Evolutionary conservation across 148 eudicot species (phyloP).

Genomic region (Amaranthus hypochondriacus): DNA sequence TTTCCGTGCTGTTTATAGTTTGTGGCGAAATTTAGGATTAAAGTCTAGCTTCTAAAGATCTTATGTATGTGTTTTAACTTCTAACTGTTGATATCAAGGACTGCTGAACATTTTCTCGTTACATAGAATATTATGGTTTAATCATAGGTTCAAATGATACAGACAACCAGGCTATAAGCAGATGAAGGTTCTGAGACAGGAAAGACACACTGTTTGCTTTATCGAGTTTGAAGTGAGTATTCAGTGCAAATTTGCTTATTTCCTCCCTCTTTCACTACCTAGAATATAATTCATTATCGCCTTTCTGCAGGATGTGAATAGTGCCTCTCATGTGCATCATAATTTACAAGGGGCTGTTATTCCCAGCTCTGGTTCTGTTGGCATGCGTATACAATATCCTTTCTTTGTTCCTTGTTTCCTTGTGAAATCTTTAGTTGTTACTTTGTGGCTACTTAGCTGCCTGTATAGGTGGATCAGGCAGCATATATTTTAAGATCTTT

Average conservation of each 20-base stretch:
- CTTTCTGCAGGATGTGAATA: conserved; percentile 67
- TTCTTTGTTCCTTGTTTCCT: conserved; percentile 15
- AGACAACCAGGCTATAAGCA: conserved; percentile 95
- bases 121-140: conserved; percentile 1
- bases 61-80: background rate
- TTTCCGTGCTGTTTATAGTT: too few relatives aligned
- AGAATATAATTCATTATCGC: background rate
- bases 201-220: conserved; percentile 97
- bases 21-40: too few relatives aligned
- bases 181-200: conserved; percentile 95
- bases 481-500: too few relatives aligned
- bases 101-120: background rate
- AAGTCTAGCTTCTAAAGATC: background rate
- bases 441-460: too few relatives aligned
- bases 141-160: conserved; percentile 26
- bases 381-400: conserved; percentile 99
- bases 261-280: background rate
- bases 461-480: too few relatives aligned
- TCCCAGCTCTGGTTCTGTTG: conserved; percentile 95
- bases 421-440: conserved; percentile 1
- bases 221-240: conserved; percentile 88
- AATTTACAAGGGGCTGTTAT: conserved; percentile 91
- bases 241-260: background rate
- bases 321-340: conserved; percentile 87
- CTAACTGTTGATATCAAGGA: background rate